A percentile compares a stretch with the other conserved stretches of the same genome.
Evolutionary conservation across 2,329 filamentous ascomycete species (phyloP).

Genomic region (Diaporthe sp.): DNA sequence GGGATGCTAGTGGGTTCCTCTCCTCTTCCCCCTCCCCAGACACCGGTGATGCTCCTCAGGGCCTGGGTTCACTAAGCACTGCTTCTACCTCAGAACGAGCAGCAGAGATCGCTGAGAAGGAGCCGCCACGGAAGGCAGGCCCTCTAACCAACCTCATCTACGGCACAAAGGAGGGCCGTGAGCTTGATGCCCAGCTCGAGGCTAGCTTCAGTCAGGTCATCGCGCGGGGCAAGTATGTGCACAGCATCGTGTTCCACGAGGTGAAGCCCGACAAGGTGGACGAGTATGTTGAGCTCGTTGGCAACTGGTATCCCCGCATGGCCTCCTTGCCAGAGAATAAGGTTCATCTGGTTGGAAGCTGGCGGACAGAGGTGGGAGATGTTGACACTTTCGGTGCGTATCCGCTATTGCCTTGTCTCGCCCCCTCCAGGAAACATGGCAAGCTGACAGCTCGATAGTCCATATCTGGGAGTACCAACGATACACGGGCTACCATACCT

Average conservation of each 20-base stretch:
- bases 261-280: slow-evolving; percentile 96
- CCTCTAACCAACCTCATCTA: slow-evolving; percentile 92
- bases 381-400: slow-evolving; percentile 92
- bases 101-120: slow-evolving; percentile 68
- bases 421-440: not conserved
- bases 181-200: slow-evolving; percentile 96
- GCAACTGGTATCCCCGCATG: slow-evolving; percentile 92
- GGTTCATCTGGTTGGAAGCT: slow-evolving; percentile 96
- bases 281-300: slow-evolving; percentile 91
- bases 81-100: slow-evolving; percentile 61
- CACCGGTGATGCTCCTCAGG: slow-evolving; percentile 58
- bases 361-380: slow-evolving; percentile 97
- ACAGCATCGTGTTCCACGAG: slow-evolving; percentile 96
- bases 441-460: slow-evolving; percentile 65
- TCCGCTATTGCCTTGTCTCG: not conserved
- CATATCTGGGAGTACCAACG: slow-evolving; percentile 99
- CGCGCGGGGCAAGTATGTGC: slow-evolving; percentile 96
- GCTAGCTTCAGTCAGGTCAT: slow-evolving; percentile 94
- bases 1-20: slow-evolving; percentile 82
- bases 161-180: slow-evolving; percentile 93
- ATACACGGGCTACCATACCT: slow-evolving; percentile 95
- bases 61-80: slow-evolving; percentile 72
- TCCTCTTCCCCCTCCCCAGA: slow-evolving; percentile 57
- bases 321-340: slow-evolving; percentile 88
- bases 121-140: slow-evolving; percentile 75